These are phyloP conservation scores for Notholithocarpus densiflorus DNA, from an alignment of 306 rosid species.

Conservation along the genomic window DNA sequence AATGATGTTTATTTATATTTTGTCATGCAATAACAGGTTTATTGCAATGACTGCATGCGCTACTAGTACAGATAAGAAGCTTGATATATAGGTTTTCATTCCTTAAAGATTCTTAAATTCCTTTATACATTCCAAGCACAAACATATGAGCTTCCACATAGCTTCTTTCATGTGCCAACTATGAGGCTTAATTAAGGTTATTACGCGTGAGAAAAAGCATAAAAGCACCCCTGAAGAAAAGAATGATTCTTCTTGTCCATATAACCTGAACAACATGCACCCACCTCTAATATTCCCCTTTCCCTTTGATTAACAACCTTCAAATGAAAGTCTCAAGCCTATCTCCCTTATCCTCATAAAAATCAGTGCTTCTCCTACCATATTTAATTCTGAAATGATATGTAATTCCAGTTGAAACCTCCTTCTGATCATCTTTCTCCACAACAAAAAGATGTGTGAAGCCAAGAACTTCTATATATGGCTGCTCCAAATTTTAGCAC, in stretches of 20 bases:
- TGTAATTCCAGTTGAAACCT: not conserved
- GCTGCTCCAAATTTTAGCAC: constrained; percentile 18
- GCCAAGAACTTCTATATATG: constrained; percentile 22
- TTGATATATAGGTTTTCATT: not conserved
- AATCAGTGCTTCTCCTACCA: not conserved
- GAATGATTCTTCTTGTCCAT: constrained; percentile 18
- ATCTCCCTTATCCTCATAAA: not conserved
- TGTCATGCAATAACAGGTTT: too few species aligned
- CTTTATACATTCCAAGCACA: not conserved
- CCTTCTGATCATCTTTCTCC: not conserved
- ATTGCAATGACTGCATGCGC: not conserved
- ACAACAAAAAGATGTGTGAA: constrained; percentile 12
- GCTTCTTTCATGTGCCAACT: not conserved
- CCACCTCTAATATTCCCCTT: not conserved
- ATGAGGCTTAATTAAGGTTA: too few species aligned
- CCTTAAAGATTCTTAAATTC: not conserved
- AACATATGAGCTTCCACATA: not conserved
- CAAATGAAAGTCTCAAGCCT: not conserved
- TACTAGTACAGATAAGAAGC: not conserved
- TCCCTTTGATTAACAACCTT: not conserved
- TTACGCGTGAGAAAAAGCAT: not conserved
- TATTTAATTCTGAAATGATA: not conserved
- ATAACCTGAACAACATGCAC: not conserved
- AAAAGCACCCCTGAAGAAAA: constrained; percentile 23
- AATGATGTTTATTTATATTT: too few species aligned